phyloP scores from a whole-genome alignment of 139 green algal genomes.

The Diplosphaera chodatii region DNA sequence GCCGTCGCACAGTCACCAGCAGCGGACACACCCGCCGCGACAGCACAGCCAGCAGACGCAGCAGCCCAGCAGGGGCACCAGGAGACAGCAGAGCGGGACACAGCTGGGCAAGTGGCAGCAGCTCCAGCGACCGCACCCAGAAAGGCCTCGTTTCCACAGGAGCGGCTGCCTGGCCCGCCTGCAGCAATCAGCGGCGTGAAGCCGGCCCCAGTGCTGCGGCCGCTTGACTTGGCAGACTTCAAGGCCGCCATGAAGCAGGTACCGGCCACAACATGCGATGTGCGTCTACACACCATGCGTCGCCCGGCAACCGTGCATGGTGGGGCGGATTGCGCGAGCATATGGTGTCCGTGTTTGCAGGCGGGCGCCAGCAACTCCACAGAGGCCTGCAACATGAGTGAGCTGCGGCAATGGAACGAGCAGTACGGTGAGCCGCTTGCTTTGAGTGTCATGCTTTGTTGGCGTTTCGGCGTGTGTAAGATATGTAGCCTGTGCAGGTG shows the following conservation, averaged over 20 bases:
- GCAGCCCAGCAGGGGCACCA: not conserved
- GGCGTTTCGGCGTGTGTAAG: no score
- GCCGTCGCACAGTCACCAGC: not conserved
- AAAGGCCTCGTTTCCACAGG: no score
- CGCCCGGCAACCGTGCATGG: no score
- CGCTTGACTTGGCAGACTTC: slow-evolving; percentile 56
- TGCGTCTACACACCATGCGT: no score
- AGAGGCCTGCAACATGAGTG: slow-evolving; percentile 34
- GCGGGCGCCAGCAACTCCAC: slow-evolving; percentile 26
- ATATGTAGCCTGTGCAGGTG: no score
- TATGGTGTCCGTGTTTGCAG: no score
- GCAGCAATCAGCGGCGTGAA: not conserved
- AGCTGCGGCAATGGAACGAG: slow-evolving; percentile 64
- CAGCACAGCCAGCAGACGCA: not conserved
- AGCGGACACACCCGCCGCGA: not conserved
- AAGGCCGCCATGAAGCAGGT: slow-evolving; percentile 51
- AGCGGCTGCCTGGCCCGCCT: no score
- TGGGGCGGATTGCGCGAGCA: no score
- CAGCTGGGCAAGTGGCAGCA: not conserved
- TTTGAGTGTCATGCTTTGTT: no score
- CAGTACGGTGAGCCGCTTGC: slow-evolving; percentile 31
- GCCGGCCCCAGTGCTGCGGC: slow-evolving; percentile 26
- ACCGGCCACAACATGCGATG: no score
- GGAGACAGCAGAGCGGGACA: not conserved
- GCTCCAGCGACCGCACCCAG: not conserved